Base-by-base conservation (phyloP, 164 flowering plant genomes). In the Macadamia tetraphylla region DNA sequence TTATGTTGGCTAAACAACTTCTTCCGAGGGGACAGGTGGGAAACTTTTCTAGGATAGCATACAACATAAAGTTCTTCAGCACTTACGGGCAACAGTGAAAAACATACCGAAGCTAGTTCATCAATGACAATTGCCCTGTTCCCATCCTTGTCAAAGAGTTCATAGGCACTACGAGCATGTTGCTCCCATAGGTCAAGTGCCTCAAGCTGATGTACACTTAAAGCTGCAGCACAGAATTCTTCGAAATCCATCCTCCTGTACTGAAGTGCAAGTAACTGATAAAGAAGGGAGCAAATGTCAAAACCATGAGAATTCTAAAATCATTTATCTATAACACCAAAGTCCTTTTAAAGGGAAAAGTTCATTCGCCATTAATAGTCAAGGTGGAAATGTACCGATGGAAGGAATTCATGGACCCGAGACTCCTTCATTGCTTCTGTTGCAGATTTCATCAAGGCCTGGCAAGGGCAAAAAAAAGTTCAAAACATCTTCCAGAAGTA, bases 401-500 rank as follows among this genome's bases (percentile, higher is more conserved):
- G 71, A 55, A 91, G 87, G 75, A 81, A 82, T 71, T 94, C 97
- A 68, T 77, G 83, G 67, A 87, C 65, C 1, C 87, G 89, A 29
- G 97, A 91, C 65, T 94, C 98, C 76, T 94, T 94, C 95, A 94
- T 91, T 63, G 95, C 95, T 77, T 90, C 94, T 9, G 97, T 94
- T 53, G 92, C 83, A 75, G 84, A 77, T 81, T 82, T 87, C 84
- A 77, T 74, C 76, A 94, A 68, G 29, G 87, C 97, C 98, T 94
- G 84, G 58, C 17, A 59, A 76, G 63, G 72, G 63, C 35, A 78
- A 51, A 5, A 35, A 35, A 35, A 67, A 57, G 58, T 63, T 62
- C 62, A 52, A 68, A 58, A 65, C 56, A 61, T 56, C 43, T 18
- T 70, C 49, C 57, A 55, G 23, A n/a, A 40, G 9, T 12, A 67